These are phyloP conservation scores for Saccharomycopsis crataegensis DNA, from an alignment of 1,139 yeast species.

Conservation along the genomic window DNA sequence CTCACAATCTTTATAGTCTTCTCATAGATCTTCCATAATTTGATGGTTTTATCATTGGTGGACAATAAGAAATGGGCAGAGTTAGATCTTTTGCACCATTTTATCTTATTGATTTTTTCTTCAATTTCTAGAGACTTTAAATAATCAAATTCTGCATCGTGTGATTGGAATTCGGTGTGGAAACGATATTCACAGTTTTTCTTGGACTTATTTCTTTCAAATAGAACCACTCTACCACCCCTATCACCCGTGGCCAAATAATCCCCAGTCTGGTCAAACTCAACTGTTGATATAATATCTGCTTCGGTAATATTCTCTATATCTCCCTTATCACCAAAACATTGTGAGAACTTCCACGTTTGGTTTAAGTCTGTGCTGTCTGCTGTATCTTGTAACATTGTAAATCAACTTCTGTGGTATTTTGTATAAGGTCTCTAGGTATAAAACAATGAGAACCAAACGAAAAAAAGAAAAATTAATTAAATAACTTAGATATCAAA, in stretches of 20 bases:
- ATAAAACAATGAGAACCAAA: no score
- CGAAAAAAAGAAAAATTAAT: no score
- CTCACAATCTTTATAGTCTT: slow-evolving; percentile 87
- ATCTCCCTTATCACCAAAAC: slow-evolving; percentile 98
- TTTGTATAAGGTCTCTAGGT: no score
- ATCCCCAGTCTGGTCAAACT: slow-evolving; percentile 92
- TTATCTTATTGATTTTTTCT: slow-evolving; percentile 95
- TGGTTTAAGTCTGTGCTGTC: slow-evolving; percentile 22
- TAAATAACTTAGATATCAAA: no score
- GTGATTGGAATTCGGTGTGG: slow-evolving; percentile 95
- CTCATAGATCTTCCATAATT: slow-evolving; percentile 93
- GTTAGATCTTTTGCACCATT: slow-evolving; percentile 88
- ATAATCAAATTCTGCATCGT: slow-evolving; percentile 98
- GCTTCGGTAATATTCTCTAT: slow-evolving; percentile 95
- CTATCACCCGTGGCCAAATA: slow-evolving; percentile 97
- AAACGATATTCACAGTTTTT: slow-evolving; percentile 91
- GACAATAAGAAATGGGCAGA: slow-evolving; percentile 83
- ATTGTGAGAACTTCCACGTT: slow-evolving; percentile 69
- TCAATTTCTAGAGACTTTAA: slow-evolving; percentile 93
- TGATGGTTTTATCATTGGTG: slow-evolving; percentile 95
- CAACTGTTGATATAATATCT: slow-evolving; percentile 94
- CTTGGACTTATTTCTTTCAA: slow-evolving; percentile 78
- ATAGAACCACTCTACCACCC: slow-evolving; percentile 95
- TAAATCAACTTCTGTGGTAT: not conserved
- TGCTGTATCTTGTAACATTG: slow-evolving; percentile 3